Conservation (phyloP, 106 monocot genomes). For the Gastrodia elata region DNA sequence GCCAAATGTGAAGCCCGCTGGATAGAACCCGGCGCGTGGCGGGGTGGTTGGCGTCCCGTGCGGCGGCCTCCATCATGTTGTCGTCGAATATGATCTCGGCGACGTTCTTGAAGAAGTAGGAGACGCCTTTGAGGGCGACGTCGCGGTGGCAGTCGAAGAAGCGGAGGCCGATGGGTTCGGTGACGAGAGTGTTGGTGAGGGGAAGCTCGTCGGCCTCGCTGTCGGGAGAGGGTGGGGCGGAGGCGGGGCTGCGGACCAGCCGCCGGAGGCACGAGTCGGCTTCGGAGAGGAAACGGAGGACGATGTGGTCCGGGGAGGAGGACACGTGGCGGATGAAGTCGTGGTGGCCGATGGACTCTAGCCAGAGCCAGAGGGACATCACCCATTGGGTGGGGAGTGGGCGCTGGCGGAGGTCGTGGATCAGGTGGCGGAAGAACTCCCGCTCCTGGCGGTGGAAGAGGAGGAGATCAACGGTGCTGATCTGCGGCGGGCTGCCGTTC, state of each 20-base stretch:
- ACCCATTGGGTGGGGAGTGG: slow-evolving; percentile 16
- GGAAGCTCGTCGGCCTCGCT: slow-evolving; percentile 14
- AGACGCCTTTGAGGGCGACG: slow-evolving; percentile 5
- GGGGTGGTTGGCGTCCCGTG: slow-evolving; percentile 3
- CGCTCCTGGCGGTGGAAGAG: slow-evolving; percentile 44
- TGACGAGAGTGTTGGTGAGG: slow-evolving; percentile 15
- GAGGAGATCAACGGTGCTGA: slow-evolving; percentile 24
- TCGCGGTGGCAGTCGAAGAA: slow-evolving; percentile 28
- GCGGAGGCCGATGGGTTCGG: slow-evolving; percentile 21
- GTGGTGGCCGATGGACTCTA: slow-evolving; percentile 61
- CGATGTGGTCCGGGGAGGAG: slow-evolving; percentile 15
- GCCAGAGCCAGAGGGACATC: slow-evolving; percentile 62
- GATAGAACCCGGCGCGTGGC: slow-evolving; percentile 1
- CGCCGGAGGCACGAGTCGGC: slow-evolving; percentile 23
- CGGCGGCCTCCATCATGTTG: slow-evolving; percentile 4
- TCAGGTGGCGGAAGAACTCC: slow-evolving; percentile 22
- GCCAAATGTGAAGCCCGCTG: slow-evolving; percentile 7
- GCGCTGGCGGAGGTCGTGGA: slow-evolving; percentile 9
- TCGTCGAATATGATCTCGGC: slow-evolving; percentile 26
- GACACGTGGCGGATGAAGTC: slow-evolving; percentile 46
- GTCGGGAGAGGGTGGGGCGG: too few relatives aligned
- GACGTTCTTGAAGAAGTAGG: slow-evolving; percentile 15
- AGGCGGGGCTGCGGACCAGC: background rate
- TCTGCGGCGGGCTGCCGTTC: background rate
- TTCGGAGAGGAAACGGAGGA: slow-evolving; percentile 31